Conservation (phyloP, 2,329 filamentous ascomycete genomes). For the Trichoderma semiorbis region DNA sequence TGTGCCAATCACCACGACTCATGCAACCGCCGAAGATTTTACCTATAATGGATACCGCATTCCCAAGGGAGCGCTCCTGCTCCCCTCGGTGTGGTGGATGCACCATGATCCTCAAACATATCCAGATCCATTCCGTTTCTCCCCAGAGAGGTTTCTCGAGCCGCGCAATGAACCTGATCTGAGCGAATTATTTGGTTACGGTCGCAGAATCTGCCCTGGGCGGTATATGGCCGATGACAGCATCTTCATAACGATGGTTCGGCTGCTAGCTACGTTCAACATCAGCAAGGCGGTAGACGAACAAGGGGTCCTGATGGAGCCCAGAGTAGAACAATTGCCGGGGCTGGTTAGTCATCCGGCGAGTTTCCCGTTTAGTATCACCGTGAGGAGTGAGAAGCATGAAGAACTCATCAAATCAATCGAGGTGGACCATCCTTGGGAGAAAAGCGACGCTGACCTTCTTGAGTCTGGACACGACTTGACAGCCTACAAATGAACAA, state of each 20-base stretch:
- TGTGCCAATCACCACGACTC: not conserved
- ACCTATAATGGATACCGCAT: not conserved
- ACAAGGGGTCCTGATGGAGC: not conserved
- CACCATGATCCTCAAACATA: slow-evolving; percentile 6
- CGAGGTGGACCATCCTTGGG: not conserved
- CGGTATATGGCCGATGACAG: not conserved
- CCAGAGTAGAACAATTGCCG: not conserved
- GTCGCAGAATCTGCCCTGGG: slow-evolving; percentile 17
- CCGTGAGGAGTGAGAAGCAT: not conserved
- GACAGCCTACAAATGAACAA: not conserved
- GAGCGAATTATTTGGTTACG: slow-evolving; percentile 1
- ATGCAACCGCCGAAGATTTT: not conserved
- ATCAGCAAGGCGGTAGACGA: slow-evolving; percentile 2
- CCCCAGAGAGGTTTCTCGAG: slow-evolving; percentile 10
- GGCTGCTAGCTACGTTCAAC: not conserved
- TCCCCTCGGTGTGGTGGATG: not conserved
- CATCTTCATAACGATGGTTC: slow-evolving; percentile 4
- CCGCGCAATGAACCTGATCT: slow-evolving; percentile 18
- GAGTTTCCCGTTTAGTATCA: not conserved
- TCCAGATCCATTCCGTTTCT: not conserved
- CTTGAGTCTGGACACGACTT: not conserved
- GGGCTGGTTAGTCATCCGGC: not conserved
- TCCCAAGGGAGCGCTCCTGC: slow-evolving; percentile 6
- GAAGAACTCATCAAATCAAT: not conserved
- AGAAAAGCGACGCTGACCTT: not conserved